Conservation (phyloP, 75 land plant genomes). For the Cunninghamia lanceolata region DNA sequence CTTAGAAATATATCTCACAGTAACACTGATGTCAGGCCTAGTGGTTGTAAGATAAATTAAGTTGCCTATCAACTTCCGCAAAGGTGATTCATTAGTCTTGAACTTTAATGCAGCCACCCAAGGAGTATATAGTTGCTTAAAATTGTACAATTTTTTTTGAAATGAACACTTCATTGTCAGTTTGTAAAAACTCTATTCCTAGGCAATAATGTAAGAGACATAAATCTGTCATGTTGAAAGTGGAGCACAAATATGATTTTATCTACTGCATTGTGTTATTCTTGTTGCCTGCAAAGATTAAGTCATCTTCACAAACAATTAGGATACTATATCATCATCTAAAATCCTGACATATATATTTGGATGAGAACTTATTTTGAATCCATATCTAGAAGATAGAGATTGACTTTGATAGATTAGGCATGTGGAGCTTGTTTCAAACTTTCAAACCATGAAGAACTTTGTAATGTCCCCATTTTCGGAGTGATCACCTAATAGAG, state of each 20-base stretch:
- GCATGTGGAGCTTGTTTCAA: too few relatives aligned
- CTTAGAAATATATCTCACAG: not conserved
- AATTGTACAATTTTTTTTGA: not conserved
- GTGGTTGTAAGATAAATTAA: not conserved
- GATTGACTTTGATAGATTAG: too few relatives aligned
- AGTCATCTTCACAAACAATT: not conserved
- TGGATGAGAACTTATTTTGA: too few relatives aligned
- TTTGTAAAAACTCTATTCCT: not conserved
- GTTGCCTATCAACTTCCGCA: not conserved
- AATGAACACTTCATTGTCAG: not conserved
- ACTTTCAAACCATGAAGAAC: too few relatives aligned
- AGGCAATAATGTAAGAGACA: not conserved
- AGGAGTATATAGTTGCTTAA: not conserved
- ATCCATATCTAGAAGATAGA: too few relatives aligned
- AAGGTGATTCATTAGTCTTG: not conserved
- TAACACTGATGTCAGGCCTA: not conserved
- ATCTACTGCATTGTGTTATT: not conserved
- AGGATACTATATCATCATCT: too few relatives aligned
- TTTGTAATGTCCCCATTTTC: too few relatives aligned
- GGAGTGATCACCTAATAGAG: too few relatives aligned
- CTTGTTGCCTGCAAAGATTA: not conserved
- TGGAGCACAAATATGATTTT: not conserved
- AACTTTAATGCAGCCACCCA: not conserved
- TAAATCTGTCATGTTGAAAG: constrained; percentile 1
- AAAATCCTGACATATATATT: too few relatives aligned